phyloP scores from a whole-genome alignment of 129 eudicot species.

The Centaurea solstitialis region DNA sequence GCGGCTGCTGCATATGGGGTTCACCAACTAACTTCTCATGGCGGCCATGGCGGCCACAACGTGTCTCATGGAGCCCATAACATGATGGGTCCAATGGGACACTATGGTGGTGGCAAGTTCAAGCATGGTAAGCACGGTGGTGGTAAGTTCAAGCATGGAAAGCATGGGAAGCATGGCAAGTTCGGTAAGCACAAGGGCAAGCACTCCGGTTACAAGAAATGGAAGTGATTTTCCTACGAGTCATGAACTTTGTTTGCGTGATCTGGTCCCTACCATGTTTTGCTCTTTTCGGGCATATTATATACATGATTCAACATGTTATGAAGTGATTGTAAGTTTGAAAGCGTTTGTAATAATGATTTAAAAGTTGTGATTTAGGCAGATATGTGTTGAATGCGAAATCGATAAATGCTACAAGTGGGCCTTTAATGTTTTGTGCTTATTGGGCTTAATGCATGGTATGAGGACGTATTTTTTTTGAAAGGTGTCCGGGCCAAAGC shows the following conservation, averaged over 20 bases:
- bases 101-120: conserved; percentile 50
- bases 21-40: conserved; percentile 47
- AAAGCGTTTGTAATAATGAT: conserved; percentile 7
- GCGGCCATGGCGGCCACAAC: conserved; percentile 31
- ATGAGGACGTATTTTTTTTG: no score
- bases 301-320: not conserved
- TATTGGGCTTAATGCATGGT: not conserved
- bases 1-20: conserved; percentile 70
- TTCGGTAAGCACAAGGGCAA: conserved; percentile 52
- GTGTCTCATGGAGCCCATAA: conserved; percentile 25
- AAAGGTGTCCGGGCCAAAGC: no score
- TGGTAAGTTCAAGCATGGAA: conserved; percentile 64
- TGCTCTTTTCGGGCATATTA: not conserved
- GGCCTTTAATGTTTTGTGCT: not conserved
- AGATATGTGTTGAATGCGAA: not conserved
- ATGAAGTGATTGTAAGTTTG: conserved; percentile 16
- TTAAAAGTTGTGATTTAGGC: not conserved
- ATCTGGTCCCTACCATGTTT: not conserved
- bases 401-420: not conserved
- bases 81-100: conserved; percentile 47
- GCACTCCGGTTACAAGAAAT: conserved; percentile 33
- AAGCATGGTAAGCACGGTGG: conserved; percentile 50
- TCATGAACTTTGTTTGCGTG: not conserved
- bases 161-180: conserved; percentile 48
- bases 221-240: conserved; percentile 44